Evolutionary conservation across 2,329 filamentous ascomycete genomes (phyloP), one percentile per base, ranked within the genome.

Genomic region (Cladophialophora yegresii): DNA sequence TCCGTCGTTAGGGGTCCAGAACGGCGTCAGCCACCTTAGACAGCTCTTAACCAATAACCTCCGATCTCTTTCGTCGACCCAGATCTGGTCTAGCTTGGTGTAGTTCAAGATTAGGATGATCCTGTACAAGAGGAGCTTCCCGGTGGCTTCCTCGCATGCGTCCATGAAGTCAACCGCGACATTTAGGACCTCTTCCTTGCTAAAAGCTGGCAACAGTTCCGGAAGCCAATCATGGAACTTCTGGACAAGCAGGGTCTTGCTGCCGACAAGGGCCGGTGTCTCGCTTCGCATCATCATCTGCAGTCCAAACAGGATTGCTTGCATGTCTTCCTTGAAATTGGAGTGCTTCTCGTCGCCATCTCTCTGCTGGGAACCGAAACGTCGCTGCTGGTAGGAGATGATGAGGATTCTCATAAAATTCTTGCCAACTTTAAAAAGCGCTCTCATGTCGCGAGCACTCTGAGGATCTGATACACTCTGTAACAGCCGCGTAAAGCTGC

Each of bases 191-290:
- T 98, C 93, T 71, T 92, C 89, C 0, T 89, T 87, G 3, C 84
- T 85, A 73, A 98, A 83, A 43, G 95, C 82, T 1, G 88, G 87
- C 0, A 86, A 83, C 9, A 99, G 85, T 74, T 98, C 93, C 0
- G 95, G 93, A n/a, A 99, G 81, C 95, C 95, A 99, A 0, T 91
- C 90, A 74, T 98, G 93, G 75, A 98, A 96, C 75, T 98, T 92
- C 76, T 99, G 95, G 12, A 98, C 92, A 2, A 96, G 88, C 56
- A 99, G 81, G 0, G 95, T 98, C 78, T 99, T 96, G 68, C 91
- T 98, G 36, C 95, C 95, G 13, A 98, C 90, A 26, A 98, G 81
- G 20, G 93, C 88, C 0, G 95, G 90, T 2, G 92, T 90, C 1
- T 87, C 83, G 75, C 92, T 96, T 65, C 88, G 87, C 91, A 99